Conservation (phyloP, 148 eudicot genomes). For the Rheum nobile region DNA sequence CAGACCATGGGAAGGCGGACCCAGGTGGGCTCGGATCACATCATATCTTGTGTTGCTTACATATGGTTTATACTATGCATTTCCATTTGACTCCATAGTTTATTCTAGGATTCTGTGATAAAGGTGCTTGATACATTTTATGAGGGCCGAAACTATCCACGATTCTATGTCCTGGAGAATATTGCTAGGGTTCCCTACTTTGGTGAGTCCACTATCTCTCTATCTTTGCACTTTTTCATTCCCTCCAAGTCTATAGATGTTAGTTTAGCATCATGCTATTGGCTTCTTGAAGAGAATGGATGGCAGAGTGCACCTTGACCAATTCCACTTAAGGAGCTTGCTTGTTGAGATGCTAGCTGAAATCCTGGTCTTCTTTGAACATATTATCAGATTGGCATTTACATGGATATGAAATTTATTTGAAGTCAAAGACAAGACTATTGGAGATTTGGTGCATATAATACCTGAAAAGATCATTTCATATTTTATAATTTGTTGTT, state of each 20-base stretch:
- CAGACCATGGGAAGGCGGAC: too few species aligned
- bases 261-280: not conserved
- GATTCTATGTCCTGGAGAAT: constrained; percentile 94
- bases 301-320: not conserved
- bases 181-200: constrained; percentile 98
- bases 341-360: not conserved
- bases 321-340: not conserved
- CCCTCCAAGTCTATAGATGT: not conserved
- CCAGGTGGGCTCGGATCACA: too few species aligned
- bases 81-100: constrained; percentile 12
- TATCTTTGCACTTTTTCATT: not conserved
- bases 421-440: not conserved
- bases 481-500: not conserved
- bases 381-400: not conserved
- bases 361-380: not conserved
- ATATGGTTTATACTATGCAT: not conserved
- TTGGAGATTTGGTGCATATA: not conserved
- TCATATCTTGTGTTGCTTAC: not conserved
- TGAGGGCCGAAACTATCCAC: constrained; percentile 70
- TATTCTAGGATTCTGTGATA: constrained; percentile 80
- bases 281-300: not conserved
- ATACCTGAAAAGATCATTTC: not conserved
- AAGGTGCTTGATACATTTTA: constrained; percentile 88
- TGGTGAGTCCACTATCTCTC: constrained; percentile 37
- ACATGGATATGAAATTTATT: not conserved